A percentile compares a stretch with the other conserved stretches of the same genome.
These are phyloP conservation scores for Colletotrichum sp. DNA, from an alignment of 2,329 filamentous ascomycete species.

Conservation along the genomic window DNA sequence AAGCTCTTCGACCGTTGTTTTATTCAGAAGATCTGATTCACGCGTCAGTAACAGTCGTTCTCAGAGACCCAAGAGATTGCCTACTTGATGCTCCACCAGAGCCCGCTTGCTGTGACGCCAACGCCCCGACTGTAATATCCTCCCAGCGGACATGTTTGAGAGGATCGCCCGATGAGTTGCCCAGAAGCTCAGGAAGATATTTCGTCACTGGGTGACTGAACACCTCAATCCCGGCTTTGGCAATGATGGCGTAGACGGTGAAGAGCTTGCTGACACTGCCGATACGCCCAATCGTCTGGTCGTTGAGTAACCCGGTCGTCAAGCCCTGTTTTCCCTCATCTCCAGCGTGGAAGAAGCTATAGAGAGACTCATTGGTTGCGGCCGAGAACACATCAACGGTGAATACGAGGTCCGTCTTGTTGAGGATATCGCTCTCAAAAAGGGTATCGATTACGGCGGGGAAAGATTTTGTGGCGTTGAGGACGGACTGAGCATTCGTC, in stretches of 20 bases:
- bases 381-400: constrained; percentile 29
- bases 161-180: neutral
- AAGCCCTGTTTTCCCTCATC: neutral
- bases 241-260: constrained; percentile 28
- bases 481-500: neutral
- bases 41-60: neutral
- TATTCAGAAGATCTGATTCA: neutral
- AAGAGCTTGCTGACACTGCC: constrained; percentile 39
- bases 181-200: constrained; percentile 27
- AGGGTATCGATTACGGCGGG: neutral
- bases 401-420: neutral
- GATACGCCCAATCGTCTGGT: constrained; percentile 37
- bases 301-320: constrained; percentile 23
- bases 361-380: constrained; percentile 25
- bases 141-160: constrained; percentile 19
- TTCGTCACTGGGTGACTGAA: constrained; percentile 28
- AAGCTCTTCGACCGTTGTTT: neutral
- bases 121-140: constrained; percentile 24
- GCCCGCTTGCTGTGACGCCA: constrained; percentile 25
- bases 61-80: neutral
- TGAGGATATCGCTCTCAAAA: neutral
- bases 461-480: neutral
- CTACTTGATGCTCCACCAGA: neutral
- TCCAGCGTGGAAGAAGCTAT: constrained; percentile 21
- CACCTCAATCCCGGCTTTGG: constrained; percentile 21